Conservation (phyloP, 305 asterid genomes). For the Fraxinus angustifolia region DNA sequence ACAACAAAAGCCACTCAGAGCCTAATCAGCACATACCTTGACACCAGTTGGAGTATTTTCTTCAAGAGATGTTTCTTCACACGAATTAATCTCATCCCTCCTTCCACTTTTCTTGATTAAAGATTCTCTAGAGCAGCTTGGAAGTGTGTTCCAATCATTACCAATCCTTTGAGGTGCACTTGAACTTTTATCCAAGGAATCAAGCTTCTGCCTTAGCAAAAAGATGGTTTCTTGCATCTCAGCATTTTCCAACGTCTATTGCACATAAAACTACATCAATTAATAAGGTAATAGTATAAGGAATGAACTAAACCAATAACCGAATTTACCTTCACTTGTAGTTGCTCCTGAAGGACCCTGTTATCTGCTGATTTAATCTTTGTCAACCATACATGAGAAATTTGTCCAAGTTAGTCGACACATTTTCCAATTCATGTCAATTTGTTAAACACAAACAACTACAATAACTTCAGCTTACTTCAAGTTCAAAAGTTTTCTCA, state of each 20-base stretch:
- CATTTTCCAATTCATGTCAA: slow-evolving; percentile 6
- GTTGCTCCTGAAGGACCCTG: slow-evolving; percentile 88
- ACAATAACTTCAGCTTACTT: slow-evolving; percentile 43
- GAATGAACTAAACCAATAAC: background rate
- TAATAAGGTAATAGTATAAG: slow-evolving; percentile 12
- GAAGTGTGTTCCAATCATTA: slow-evolving; percentile 29
- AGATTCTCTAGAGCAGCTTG: slow-evolving; percentile 35
- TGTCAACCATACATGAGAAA: slow-evolving; percentile 21
- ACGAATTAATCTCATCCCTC: slow-evolving; percentile 32
- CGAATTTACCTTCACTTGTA: slow-evolving; percentile 57
- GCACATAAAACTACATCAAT: slow-evolving; percentile 23
- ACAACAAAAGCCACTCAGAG: slow-evolving; percentile 1
- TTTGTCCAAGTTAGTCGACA: slow-evolving; percentile 31
- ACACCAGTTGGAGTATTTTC: slow-evolving; percentile 57
- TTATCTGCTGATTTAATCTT: slow-evolving; percentile 86
- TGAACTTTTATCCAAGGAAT: slow-evolving; percentile 40
- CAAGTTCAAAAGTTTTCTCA: slow-evolving; percentile 76
- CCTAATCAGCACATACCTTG: slow-evolving; percentile 36
- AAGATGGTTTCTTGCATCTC: slow-evolving; percentile 64
- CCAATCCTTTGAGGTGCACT: slow-evolving; percentile 23
- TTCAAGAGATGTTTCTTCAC: slow-evolving; percentile 40
- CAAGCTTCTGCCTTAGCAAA: slow-evolving; percentile 56
- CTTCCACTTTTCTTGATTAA: slow-evolving; percentile 29
- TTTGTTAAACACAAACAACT: slow-evolving; percentile 13
- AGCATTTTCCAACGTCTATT: slow-evolving; percentile 52